phyloP scores from a whole-genome alignment of 176 grass and related monocot species.

The Thalia dealbata region DNA sequence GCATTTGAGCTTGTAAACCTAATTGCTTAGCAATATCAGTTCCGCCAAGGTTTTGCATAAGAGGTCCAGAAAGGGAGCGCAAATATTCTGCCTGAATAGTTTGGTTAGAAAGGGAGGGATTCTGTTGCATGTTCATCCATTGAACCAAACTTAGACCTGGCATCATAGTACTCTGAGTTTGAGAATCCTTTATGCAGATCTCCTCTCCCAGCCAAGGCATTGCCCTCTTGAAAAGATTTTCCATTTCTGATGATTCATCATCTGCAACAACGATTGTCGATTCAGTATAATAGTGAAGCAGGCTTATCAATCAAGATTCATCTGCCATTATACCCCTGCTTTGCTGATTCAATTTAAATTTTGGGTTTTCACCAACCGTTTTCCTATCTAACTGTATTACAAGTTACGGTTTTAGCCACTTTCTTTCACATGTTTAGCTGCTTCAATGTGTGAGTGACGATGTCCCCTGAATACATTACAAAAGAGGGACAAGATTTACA shows the following conservation, averaged over 20 bases:
- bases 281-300: background rate
- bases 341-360: too few species aligned
- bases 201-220: constrained; percentile 90
- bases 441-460: too few species aligned
- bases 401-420: too few species aligned
- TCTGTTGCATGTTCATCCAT: constrained; percentile 89
- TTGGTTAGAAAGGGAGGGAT: constrained; percentile 44
- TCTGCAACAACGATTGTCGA: constrained; percentile 34
- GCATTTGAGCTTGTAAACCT: constrained; percentile 40
- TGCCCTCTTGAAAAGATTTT: constrained; percentile 65
- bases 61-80: constrained; percentile 36
- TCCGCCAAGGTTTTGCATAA: constrained; percentile 42
- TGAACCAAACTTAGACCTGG: constrained; percentile 80
- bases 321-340: too few species aligned
- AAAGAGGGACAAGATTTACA: too few species aligned
- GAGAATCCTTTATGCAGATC: constrained; percentile 77
- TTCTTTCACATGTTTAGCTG: too few species aligned
- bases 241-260: constrained; percentile 79
- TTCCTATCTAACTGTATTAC: too few species aligned
- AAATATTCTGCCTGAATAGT: constrained; percentile 60
- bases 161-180: constrained; percentile 69
- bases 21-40: constrained; percentile 51
- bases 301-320: background rate
- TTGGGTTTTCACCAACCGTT: too few species aligned
- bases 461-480: too few species aligned